These are phyloP conservation scores for Claviceps pazoutovae DNA, from an alignment of 2,329 filamentous ascomycete species.

Conservation along the genomic window DNA sequence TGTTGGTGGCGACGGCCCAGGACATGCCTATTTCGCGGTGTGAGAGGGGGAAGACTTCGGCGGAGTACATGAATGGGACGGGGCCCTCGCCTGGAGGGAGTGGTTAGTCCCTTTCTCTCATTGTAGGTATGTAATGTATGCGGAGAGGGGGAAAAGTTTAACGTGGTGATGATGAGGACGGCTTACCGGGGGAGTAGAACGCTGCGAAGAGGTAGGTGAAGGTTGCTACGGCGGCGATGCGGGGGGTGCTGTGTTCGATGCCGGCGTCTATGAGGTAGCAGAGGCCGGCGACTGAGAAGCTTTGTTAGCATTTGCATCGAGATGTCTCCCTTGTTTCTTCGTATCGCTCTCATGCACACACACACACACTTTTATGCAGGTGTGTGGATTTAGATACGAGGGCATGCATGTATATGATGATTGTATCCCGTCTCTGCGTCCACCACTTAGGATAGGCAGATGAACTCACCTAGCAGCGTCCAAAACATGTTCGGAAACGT, in stretches of 20 bases:
- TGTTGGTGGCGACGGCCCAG: slow-evolving; percentile 24
- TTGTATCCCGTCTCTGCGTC: not conserved
- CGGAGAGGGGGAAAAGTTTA: not conserved
- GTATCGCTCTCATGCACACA: not conserved
- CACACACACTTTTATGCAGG: not conserved
- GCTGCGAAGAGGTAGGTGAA: slow-evolving; percentile 25
- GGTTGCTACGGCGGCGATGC: slow-evolving; percentile 19
- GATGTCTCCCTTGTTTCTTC: not conserved
- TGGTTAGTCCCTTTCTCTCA: not conserved
- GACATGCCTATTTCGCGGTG: slow-evolving; percentile 26
- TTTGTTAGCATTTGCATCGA: not conserved
- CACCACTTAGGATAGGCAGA: not conserved
- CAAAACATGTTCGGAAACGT: slow-evolving; percentile 23
- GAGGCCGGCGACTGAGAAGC: slow-evolving; percentile 13
- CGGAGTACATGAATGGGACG: slow-evolving; percentile 24
- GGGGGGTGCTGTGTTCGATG: slow-evolving; percentile 7
- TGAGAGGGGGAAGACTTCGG: slow-evolving; percentile 24
- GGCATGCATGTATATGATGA: not conserved
- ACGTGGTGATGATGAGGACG: too few relatives aligned
- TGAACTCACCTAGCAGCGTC: slow-evolving; percentile 8
- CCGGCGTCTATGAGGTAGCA: slow-evolving; percentile 13
- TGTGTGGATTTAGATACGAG: not conserved
- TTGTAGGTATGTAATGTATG: too few relatives aligned
- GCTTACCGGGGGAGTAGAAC: slow-evolving; percentile 16
- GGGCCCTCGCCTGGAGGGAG: slow-evolving; percentile 18